phyloP scores from a whole-genome alignment of 805 yeast genomes.

The Pichia nanzhaoensis region DNA sequence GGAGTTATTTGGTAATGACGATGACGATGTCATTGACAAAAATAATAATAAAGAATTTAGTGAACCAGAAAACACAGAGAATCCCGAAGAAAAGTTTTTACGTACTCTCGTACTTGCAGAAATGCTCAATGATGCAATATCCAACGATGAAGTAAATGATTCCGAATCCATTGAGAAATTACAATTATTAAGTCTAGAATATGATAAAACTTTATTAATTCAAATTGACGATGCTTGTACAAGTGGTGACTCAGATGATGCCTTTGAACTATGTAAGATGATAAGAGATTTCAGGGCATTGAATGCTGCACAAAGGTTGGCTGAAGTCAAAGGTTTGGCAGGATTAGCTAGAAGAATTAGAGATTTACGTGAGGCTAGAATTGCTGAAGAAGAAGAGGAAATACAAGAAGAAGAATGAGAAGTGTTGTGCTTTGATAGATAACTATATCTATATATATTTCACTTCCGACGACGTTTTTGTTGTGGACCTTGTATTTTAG shows the following conservation, averaged over 20 bases:
- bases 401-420: neutral
- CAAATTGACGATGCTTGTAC: slow-evolving; percentile 70
- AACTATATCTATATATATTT: neutral
- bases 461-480: neutral
- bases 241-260: slow-evolving; percentile 56
- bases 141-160: slow-evolving; percentile 32
- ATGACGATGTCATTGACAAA: slow-evolving; percentile 34
- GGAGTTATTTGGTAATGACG: slow-evolving; percentile 32
- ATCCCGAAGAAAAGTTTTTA: slow-evolving; percentile 59
- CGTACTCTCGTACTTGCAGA: slow-evolving; percentile 57
- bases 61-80: slow-evolving; percentile 21
- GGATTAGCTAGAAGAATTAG: slow-evolving; percentile 48
- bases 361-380: slow-evolving; percentile 45
- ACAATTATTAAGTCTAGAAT: slow-evolving; percentile 43
- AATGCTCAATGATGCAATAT: slow-evolving; percentile 49
- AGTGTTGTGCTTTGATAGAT: no score
- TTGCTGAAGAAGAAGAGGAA: slow-evolving; percentile 13
- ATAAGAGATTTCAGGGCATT: slow-evolving; percentile 68
- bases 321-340: slow-evolving; percentile 60
- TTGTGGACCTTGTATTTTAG: slow-evolving; percentile 27
- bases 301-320: slow-evolving; percentile 77
- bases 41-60: slow-evolving; percentile 23
- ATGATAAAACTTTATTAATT: slow-evolving; percentile 74
- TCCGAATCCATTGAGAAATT: slow-evolving; percentile 42
- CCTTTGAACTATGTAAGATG: slow-evolving; percentile 60